Conservation (phyloP, 2,329 filamentous ascomycete species). For the Xylaria sp. region DNA sequence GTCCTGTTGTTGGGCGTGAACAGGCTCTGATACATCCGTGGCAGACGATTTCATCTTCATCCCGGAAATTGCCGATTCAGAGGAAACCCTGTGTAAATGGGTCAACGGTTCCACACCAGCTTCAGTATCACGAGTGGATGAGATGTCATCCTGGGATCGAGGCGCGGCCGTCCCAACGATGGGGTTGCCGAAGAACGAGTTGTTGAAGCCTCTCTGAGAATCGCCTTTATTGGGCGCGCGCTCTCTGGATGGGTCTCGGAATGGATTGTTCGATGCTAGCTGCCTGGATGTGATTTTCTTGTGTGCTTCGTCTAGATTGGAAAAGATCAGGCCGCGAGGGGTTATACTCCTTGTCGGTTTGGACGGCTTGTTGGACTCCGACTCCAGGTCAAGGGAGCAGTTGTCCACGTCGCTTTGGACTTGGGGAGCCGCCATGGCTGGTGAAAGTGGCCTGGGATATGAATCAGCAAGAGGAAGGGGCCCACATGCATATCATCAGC, state of each 20-base stretch:
- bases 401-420: constrained; percentile 5
- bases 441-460: neutral
- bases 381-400: constrained; percentile 7
- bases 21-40: neutral
- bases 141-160: constrained; percentile 21
- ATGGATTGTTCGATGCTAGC: constrained; percentile 16
- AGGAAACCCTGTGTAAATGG: constrained; percentile 2
- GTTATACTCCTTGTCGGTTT: constrained; percentile 25
- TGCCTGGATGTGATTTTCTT: constrained; percentile 41
- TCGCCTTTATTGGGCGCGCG: constrained; percentile 5
- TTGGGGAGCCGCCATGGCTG: constrained; percentile 20
- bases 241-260: constrained; percentile 7
- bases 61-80: neutral
- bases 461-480: neutral
- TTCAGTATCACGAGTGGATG: neutral
- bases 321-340: constrained; percentile 41
- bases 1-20: neutral
- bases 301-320: constrained; percentile 43
- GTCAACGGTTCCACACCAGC: constrained; percentile 15
- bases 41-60: constrained; percentile 2
- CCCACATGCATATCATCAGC: neutral
- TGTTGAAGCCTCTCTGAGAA: constrained; percentile 1
- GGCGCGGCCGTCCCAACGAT: neutral
- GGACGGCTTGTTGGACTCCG: neutral
- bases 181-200: neutral